Percentiles rank a stretch among this genome's conserved stretches.
Evolutionary conservation across 1,284 basidiomycete species (phyloP).

Genomic region (Irpex sp.): DNA sequence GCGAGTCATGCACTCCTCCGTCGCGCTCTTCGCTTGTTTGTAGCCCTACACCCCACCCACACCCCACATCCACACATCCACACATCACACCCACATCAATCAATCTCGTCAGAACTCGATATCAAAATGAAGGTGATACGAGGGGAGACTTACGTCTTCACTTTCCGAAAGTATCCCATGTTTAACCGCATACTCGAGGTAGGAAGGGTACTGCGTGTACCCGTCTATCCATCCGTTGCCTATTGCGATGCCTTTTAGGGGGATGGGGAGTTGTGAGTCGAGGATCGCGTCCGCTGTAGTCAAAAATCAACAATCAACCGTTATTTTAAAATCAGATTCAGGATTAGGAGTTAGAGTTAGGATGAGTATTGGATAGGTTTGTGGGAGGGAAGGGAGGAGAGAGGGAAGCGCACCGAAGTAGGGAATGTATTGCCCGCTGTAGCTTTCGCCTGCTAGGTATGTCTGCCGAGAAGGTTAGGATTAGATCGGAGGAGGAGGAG

Average conservation of each 20-base stretch:
- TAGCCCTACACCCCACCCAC: slow-evolving; percentile 41
- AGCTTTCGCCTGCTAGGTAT: slow-evolving; percentile 90
- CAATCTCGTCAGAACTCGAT: not conserved
- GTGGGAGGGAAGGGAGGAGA: not conserved
- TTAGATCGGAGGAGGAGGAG: too few relatives aligned
- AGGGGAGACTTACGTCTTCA: slow-evolving; percentile 45
- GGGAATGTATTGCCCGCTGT: slow-evolving; percentile 98
- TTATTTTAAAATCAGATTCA: too few relatives aligned
- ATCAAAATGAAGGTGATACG: slow-evolving; percentile 1
- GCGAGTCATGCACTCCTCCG: slow-evolving; percentile 58
- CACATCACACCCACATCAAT: too few relatives aligned
- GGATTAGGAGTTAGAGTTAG: not conserved
- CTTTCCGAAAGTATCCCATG: slow-evolving; percentile 74
- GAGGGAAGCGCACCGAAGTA: slow-evolving; percentile 65
- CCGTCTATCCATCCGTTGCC: slow-evolving; percentile 99
- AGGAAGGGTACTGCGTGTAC: slow-evolving; percentile 83
- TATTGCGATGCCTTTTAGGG: slow-evolving; percentile 81
- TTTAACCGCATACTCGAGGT: slow-evolving; percentile 82
- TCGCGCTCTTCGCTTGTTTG: slow-evolving; percentile 54
- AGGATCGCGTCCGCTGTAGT: slow-evolving; percentile 72
- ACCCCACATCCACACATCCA: too few relatives aligned
- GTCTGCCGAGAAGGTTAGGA: slow-evolving; percentile 45
- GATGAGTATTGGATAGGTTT: not conserved
- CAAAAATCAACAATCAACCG: not conserved
- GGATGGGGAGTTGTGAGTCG: slow-evolving; percentile 51